Evolutionary conservation across 345 rosid species (phyloP), one percentile per base, ranked within the genome.

Genomic region (Triadica sebifera): DNA sequence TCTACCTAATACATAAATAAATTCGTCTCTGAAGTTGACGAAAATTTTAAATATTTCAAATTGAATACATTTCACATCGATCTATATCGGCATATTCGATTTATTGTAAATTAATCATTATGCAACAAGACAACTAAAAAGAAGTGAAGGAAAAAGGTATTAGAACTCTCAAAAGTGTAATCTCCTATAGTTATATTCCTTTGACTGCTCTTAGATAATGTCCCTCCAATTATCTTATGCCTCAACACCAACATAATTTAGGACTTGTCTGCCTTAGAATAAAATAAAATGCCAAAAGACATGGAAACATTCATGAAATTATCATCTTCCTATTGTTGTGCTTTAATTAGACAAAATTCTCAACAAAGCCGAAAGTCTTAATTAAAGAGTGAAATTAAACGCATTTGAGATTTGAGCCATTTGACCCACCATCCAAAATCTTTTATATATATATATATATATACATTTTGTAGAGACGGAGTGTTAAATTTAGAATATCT

Each of bases 301-400:
- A 51, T 58, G 17, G n/a, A 60, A 59, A 73, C 51, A 66, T 45
- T 17, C 4, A 24, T 50, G 10, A 65, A 52, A 76, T 45, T 47
- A 61, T 65, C 61, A 41, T 43, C 71, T 65, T 19, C 62, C 0
- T 15, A 57, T 57, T 68, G 73, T 13, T 39, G 59, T 47, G 73
- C 81, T 79, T 82, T 82, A 66, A 61, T 49, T 68, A 41, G 77
- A 74, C 77, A 75, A 70, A 59, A 13, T 59, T 73, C 5, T 51
- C 2, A 29, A 43, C 19, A 46, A 59, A 69, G 53, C 67, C 34
- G 45, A 51, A 81, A 74, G 65, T 46, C 70, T 24, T 39, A 58
- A 60, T 73, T 47, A 53, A 52, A 52, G 19, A 52, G 57, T 52
- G 16, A 52, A 52, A 49, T n/a, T n/a, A n/a, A 41, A 41, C 45